Percentiles rank a stretch among this genome's conserved stretches.
phyloP scores from a whole-genome alignment of 2,329 filamentous ascomycete species.

The Rhynchosporium graminicola region DNA sequence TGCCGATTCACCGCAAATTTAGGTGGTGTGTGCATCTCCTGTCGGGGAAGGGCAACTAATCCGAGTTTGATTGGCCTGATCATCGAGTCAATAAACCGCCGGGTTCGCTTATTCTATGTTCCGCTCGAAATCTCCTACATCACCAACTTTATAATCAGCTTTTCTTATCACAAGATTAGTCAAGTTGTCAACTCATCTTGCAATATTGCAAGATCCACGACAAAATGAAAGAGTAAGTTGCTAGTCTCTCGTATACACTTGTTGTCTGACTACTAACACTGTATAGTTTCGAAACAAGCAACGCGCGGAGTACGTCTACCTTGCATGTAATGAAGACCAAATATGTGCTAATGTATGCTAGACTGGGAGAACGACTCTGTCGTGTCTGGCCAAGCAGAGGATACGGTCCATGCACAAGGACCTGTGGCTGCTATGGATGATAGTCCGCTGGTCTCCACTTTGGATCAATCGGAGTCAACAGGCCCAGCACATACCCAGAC shows the following conservation, averaged over 20 bases:
- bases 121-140: neutral
- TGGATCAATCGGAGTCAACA: neutral
- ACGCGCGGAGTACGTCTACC: constrained; percentile 2
- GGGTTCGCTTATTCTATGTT: neutral
- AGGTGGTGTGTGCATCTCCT: no score
- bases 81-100: neutral
- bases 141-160: neutral
- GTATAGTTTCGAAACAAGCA: constrained; percentile 2
- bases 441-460: neutral
- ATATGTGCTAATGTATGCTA: neutral
- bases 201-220: neutral
- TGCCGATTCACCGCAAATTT: no score
- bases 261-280: neutral
- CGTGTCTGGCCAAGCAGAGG: neutral
- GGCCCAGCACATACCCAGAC: neutral
- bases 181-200: neutral
- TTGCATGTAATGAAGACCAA: no score
- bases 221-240: constrained; percentile 8
- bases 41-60: no score
- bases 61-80: neutral
- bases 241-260: neutral
- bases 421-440: neutral
- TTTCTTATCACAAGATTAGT: neutral
- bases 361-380: constrained; percentile 4
- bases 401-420: neutral